These are phyloP conservation scores for Aschersonia sp. DNA, from an alignment of 2,329 filamentous ascomycete genomes.

Conservation along the genomic window DNA sequence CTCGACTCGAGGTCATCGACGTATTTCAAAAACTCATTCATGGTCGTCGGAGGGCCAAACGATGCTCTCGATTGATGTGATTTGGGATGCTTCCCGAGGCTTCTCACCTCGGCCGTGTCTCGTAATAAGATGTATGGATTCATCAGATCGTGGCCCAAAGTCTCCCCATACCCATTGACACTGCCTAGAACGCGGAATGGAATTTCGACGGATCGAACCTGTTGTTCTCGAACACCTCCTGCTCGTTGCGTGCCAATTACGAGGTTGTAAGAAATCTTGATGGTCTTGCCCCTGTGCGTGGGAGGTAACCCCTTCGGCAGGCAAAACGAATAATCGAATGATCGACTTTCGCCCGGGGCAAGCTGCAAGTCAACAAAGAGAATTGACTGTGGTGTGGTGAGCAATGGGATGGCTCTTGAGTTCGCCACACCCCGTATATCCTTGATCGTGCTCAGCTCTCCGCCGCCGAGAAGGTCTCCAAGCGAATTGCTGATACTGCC, in stretches of 20 bases:
- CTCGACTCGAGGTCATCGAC: slow-evolving; percentile 59
- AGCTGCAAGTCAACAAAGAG: slow-evolving; percentile 87
- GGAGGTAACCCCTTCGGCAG: slow-evolving; percentile 83
- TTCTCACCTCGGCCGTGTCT: slow-evolving; percentile 60
- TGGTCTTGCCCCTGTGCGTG: slow-evolving; percentile 77
- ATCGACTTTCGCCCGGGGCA: slow-evolving; percentile 74
- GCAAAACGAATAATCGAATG: slow-evolving; percentile 75
- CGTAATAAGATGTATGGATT: slow-evolving; percentile 79
- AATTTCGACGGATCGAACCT: slow-evolving; percentile 79
- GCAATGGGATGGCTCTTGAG: slow-evolving; percentile 72
- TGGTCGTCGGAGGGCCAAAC: slow-evolving; percentile 21
- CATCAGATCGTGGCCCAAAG: slow-evolving; percentile 88
- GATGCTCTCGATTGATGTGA: slow-evolving; percentile 13
- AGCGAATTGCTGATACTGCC: slow-evolving; percentile 76
- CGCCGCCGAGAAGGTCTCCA: slow-evolving; percentile 71
- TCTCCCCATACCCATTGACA: slow-evolving; percentile 76
- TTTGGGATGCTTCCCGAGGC: slow-evolving; percentile 14
- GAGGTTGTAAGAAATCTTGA: slow-evolving; percentile 85
- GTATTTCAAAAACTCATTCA: slow-evolving; percentile 59
- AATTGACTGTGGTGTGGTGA: slow-evolving; percentile 93
- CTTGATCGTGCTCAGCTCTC: slow-evolving; percentile 82
- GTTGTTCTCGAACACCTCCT: slow-evolving; percentile 62
- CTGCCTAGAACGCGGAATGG: slow-evolving; percentile 89
- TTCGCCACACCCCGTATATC: slow-evolving; percentile 85
- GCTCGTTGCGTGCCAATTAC: slow-evolving; percentile 84